Conservation (phyloP, 83 land plant species). For the Isoetes engelmannii region DNA sequence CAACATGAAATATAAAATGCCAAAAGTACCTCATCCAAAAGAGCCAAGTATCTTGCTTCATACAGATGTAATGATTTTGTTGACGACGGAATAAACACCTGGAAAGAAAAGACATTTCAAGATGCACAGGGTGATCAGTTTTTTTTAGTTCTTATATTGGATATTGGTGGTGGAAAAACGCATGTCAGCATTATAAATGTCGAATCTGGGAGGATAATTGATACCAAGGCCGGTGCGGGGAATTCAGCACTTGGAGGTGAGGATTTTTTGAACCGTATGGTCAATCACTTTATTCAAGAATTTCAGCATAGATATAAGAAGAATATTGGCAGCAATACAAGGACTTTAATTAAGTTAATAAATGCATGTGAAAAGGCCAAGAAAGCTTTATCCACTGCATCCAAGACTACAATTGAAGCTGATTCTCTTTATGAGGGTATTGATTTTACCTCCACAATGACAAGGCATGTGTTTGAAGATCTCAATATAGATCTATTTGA, state of each 20-base stretch:
- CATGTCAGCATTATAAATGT: no score
- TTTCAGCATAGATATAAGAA: constrained; percentile 32
- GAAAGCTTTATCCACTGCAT: constrained; percentile 51
- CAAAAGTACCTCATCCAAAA: constrained; percentile 63
- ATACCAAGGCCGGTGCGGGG: no score
- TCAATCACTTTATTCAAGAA: no score
- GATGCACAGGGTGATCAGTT: background rate
- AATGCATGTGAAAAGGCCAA: constrained; percentile 58
- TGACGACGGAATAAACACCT: constrained; percentile 83
- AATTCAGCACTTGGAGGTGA: no score
- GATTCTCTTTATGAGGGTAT: background rate
- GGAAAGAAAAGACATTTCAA: background rate
- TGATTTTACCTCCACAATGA: background rate
- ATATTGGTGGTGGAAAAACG: no score
- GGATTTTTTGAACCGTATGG: no score
- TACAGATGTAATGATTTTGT: constrained; percentile 70
- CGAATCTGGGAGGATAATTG: no score
- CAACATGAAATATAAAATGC: background rate
- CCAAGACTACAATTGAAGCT: background rate
- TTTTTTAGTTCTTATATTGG: background rate
- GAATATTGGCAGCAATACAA: background rate
- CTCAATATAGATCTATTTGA: background rate
- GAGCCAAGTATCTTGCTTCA: constrained; percentile 74
- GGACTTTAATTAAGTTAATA: background rate
- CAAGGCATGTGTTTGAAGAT: background rate